A percentile compares a stretch with the other conserved stretches of the same genome.
Conservation (phyloP, 768 basidiomycete species). For the Brasilioporus rufonigricans region DNA sequence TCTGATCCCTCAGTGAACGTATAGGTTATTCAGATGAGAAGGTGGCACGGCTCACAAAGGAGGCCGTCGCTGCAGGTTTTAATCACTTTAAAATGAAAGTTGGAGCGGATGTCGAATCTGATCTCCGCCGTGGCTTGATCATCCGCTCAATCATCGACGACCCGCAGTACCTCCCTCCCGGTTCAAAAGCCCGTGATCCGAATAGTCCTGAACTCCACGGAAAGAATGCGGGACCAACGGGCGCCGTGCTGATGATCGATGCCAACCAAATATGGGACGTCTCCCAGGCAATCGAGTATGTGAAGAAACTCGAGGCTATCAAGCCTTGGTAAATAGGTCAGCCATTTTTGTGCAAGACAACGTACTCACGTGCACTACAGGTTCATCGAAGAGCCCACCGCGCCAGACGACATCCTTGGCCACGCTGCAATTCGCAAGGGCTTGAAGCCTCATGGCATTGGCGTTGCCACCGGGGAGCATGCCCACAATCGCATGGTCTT, state of each 20-base stretch:
- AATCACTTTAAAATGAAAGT: constrained; percentile 99
- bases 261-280: constrained; percentile 98
- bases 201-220: constrained; percentile 61
- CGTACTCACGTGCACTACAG: constrained; percentile 33
- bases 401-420: constrained; percentile 90
- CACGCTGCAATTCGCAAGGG: constrained; percentile 83
- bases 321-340: constrained; percentile 70
- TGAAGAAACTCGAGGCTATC: constrained; percentile 70
- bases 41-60: constrained; percentile 79
- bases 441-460: constrained; percentile 79
- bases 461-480: constrained; percentile 96
- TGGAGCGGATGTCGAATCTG: constrained; percentile 76
- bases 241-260: constrained; percentile 95
- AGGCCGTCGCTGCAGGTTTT: constrained; percentile 84
- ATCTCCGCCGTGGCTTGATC: constrained; percentile 82
- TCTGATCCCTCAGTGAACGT: constrained; percentile 6
- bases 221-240: constrained; percentile 94
- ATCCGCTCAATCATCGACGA: constrained; percentile 96
- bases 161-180: constrained; percentile 73
- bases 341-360: neutral
- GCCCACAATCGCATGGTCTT: constrained; percentile 96
- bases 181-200: constrained; percentile 55
- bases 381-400: constrained; percentile 98
- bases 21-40: constrained; percentile 91
- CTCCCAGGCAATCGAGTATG: constrained; percentile 87